Evolutionary conservation across 148 eudicot species (phyloP), one percentile per base, ranked within the genome.

Genomic region (Cornus kousa): DNA sequence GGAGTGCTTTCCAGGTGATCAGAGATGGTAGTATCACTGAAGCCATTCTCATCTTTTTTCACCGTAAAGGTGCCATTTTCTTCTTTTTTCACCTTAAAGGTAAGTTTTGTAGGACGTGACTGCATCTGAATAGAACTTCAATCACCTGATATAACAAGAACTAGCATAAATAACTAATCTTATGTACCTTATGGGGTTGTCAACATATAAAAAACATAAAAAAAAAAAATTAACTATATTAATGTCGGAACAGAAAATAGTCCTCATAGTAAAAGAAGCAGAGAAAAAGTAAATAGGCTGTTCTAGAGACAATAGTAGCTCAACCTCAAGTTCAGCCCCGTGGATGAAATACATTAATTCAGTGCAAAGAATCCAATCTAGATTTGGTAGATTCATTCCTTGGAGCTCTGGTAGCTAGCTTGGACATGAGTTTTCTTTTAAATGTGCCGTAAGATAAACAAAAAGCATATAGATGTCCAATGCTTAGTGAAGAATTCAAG

Each of bases 31-130:
- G 81, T 33, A 55, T 65, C 75, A 71, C 48, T 74, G n/a, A 68
- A 10, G 73, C 70, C 75, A 33, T n/a, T 77, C 75, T 60, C 74
- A 59, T 84, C 85, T 28, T 39, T 67, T 72, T 40, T 77, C 48
- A 65, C 70, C 46, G 72, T 74, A 62, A 19, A 5, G 23, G 66
- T 13, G 10, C 35, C 32, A 71, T 43, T 39, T 83, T 75, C 73
- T 22, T 75, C 78, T 7, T 67, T 75, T 69, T 75, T 73, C 74
- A 74, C 55, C 67, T 64, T 81, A 64, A 80, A 72, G 48, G 79
- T 73, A n/a, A 73, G 75, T 70, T 84, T 74, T 35, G 59, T 11
- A n/a, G 75, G 46, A 33, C 48, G 77, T 59, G 83, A 39, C 78
- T 80, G 83, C 78, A 77, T 80, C 66, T 62, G 66, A n/a, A 62